A percentile compares a stretch with the other conserved stretches of the same genome.
phyloP scores from a whole-genome alignment of 2,329 filamentous ascomycete species.

The Orbilia blumenaviensis region DNA sequence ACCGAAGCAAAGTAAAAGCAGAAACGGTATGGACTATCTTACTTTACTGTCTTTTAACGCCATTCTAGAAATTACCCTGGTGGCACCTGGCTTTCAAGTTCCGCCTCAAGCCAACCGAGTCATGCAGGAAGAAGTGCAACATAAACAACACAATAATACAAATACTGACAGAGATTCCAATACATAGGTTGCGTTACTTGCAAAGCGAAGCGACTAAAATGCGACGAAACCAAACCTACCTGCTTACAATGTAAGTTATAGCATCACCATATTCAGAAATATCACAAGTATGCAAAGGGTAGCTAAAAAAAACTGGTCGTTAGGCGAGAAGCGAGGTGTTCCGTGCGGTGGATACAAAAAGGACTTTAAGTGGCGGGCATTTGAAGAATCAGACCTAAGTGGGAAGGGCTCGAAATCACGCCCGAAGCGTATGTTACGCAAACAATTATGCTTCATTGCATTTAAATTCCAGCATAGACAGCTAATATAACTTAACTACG shows the following conservation, averaged over 20 bases:
- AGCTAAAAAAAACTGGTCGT: constrained; percentile 8
- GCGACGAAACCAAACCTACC: constrained; percentile 75
- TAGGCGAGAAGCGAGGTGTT: constrained; percentile 69
- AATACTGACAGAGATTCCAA: not conserved
- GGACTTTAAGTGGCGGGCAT: constrained; percentile 78
- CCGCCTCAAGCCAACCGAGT: constrained; percentile 18
- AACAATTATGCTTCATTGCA: not conserved
- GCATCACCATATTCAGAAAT: not conserved
- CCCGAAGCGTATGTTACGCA: constrained; percentile 56
- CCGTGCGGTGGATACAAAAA: constrained; percentile 77
- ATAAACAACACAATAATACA: constrained; percentile 22
- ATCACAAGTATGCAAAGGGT: too few relatives aligned
- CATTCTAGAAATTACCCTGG: constrained; percentile 4
- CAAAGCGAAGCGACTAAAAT: constrained; percentile 77
- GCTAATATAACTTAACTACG: not conserved
- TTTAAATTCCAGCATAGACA: not conserved
- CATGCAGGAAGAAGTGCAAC: constrained; percentile 40
- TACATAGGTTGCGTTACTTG: constrained; percentile 74
- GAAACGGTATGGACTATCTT: constrained; percentile 69
- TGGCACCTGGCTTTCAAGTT: constrained; percentile 3
- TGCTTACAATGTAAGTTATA: constrained; percentile 69
- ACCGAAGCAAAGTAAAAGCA: constrained; percentile 77
- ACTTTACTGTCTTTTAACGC: constrained; percentile 8
- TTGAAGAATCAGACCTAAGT: constrained; percentile 70
- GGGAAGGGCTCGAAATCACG: constrained; percentile 60